A percentile compares a stretch with the other conserved stretches of the same genome.
Conservation (phyloP, 805 yeast genomes). For the Wickerhamomyces rabaulensis region DNA sequence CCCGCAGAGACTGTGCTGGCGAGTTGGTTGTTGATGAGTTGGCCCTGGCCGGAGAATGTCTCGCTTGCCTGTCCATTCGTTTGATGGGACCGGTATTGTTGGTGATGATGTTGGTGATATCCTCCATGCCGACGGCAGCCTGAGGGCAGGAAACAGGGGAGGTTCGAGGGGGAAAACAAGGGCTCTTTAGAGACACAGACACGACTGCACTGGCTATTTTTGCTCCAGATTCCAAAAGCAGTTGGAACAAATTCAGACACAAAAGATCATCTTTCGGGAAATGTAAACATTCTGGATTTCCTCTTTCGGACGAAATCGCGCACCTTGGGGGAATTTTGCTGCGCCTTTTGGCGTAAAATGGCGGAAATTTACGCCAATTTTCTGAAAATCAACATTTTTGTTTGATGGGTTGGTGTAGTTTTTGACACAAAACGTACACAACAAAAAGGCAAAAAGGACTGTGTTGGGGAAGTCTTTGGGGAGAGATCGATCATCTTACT, state of each 20-base stretch:
- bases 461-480: no score
- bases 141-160: not conserved
- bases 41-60: not conserved
- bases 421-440: not conserved
- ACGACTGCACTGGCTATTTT: not conserved
- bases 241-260: not conserved
- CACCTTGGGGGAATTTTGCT: not conserved
- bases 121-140: not conserved
- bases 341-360: no score
- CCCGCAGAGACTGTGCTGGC: not conserved
- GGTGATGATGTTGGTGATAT: slow-evolving; percentile 3
- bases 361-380: not conserved
- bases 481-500: no score
- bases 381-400: no score
- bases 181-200: not conserved
- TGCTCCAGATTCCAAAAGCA: not conserved
- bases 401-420: no score
- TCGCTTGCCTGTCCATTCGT: not conserved
- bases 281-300: not conserved
- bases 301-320: not conserved
- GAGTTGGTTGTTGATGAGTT: not conserved
- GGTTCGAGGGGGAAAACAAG: not conserved
- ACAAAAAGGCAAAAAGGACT: not conserved
- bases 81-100: not conserved
- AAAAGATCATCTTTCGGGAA: not conserved